Evolutionary conservation across 371 early-diverging fungal genomes (phyloP).

Genomic region (Mucor plumbeus): DNA sequence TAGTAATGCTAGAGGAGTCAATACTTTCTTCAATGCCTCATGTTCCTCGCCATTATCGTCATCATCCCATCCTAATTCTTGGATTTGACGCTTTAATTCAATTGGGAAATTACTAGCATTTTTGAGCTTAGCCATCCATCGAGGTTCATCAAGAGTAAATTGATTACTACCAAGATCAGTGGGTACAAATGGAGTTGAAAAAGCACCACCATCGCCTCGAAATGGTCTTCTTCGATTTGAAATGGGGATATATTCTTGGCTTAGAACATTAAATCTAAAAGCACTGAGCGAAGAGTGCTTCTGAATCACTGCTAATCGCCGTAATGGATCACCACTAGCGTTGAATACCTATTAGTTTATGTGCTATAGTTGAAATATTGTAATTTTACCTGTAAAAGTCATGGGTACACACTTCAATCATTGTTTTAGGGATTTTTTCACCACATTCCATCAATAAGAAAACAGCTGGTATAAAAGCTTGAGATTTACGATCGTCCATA

Average conservation of each 20-base stretch:
- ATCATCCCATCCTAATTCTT: conserved; percentile 68
- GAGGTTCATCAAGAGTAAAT: conserved; percentile 65
- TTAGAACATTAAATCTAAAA: conserved; percentile 58
- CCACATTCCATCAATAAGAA: conserved; percentile 70
- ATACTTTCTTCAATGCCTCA: conserved; percentile 51
- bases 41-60: conserved; percentile 61
- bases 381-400: conserved; percentile 54
- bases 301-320: conserved; percentile 49
- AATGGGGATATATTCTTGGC: conserved; percentile 60
- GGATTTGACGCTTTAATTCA: conserved; percentile 65
- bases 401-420: conserved; percentile 44
- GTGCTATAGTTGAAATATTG: too few species aligned
- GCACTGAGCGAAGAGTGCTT: conserved; percentile 54
- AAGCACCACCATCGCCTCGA: conserved; percentile 55
- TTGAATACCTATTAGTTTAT: too few species aligned
- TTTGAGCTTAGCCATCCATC: conserved; percentile 64
- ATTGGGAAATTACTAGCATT: conserved; percentile 60
- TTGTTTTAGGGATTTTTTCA: conserved; percentile 59
- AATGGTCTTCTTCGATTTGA: conserved; percentile 60
- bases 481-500: conserved; percentile 51
- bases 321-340: conserved; percentile 53
- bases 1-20: conserved; percentile 58
- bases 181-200: conserved; percentile 63
- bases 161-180: conserved; percentile 67
- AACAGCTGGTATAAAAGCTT: conserved; percentile 57